A percentile compares a stretch with the other conserved stretches of the same genome.
phyloP scores from a whole-genome alignment of 2,329 filamentous ascomycete species.

The Botrytis hyacinthi region DNA sequence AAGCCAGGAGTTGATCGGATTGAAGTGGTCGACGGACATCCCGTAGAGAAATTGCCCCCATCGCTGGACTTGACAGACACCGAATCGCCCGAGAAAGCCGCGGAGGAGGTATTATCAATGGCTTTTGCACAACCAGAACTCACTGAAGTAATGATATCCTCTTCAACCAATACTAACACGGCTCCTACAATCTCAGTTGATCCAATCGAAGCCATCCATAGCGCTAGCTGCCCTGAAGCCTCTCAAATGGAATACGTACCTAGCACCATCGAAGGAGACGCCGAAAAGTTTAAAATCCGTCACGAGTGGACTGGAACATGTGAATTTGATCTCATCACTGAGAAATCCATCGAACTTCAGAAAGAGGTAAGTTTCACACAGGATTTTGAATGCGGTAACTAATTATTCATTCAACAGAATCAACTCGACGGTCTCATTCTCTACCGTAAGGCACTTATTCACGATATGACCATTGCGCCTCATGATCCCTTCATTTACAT shows the following conservation, averaged over 20 bases:
- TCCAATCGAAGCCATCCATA: neutral
- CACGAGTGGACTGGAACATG: conserved; percentile 32
- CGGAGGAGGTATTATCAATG: neutral
- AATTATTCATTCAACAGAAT: conserved; percentile 17
- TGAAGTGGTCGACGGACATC: too few species aligned
- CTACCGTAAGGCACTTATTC: conserved; percentile 21
- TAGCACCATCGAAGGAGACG: neutral
- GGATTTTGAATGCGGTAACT: neutral
- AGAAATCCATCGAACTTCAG: conserved; percentile 21
- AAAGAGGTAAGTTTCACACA: conserved; percentile 19
- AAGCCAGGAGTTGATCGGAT: neutral
- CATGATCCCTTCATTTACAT: conserved; percentile 30
- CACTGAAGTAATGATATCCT: neutral
- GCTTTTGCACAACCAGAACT: neutral
- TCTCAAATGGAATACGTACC: neutral
- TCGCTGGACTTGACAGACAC: neutral
- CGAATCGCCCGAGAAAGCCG: neutral
- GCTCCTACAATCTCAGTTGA: neutral
- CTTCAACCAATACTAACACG: neutral
- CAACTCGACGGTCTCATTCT: conserved; percentile 22
- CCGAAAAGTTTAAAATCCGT: conserved; percentile 8
- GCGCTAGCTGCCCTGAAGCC: neutral
- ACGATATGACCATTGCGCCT: conserved; percentile 18
- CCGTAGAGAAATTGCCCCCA: neutral
- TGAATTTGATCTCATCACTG: conserved; percentile 19